phyloP scores from a whole-genome alignment of 2,329 filamentous ascomycete genomes.

The Alternaria brassicae region DNA sequence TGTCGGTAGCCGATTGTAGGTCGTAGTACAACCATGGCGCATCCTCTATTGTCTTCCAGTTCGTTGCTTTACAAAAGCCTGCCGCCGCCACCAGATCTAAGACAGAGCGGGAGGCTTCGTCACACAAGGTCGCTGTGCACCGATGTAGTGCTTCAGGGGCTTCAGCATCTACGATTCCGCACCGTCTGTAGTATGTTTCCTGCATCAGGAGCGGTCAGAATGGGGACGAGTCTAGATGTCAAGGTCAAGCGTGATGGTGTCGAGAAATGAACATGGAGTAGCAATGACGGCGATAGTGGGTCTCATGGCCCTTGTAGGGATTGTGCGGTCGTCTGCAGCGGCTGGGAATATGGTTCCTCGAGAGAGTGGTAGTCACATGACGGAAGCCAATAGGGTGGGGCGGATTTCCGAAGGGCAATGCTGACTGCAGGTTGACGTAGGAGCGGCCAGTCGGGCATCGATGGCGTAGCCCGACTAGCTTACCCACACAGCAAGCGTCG shows the following conservation, averaged over 20 bases:
- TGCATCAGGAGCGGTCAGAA: background rate
- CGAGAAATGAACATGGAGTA: background rate
- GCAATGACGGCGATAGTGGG: background rate
- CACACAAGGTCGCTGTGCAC: constrained; percentile 11
- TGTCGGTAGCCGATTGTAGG: constrained; percentile 31
- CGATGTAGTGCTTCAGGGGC: background rate
- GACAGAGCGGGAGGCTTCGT: constrained; percentile 25
- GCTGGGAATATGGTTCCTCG: constrained; percentile 1
- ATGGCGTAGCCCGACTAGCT: constrained; percentile 21
- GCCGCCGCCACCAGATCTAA: constrained; percentile 23
- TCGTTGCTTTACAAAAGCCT: constrained; percentile 7
- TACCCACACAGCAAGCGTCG: constrained; percentile 22
- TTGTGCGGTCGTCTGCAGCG: constrained; percentile 3
- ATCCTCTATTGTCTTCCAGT: background rate
- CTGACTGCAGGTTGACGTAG: constrained; percentile 41
- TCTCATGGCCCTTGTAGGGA: background rate
- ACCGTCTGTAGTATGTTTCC: background rate
- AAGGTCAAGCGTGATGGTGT: background rate
- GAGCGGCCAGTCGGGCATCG: constrained; percentile 18
- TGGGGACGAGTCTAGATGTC: background rate
- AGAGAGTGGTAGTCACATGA: constrained; percentile 30
- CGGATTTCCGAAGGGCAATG: constrained; percentile 10
- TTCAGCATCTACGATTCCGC: background rate
- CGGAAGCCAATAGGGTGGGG: constrained; percentile 9
- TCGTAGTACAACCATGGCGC: constrained; percentile 15